Conservation (phyloP, 78 protist species). For the Mastigamoeba balamuthi region DNA sequence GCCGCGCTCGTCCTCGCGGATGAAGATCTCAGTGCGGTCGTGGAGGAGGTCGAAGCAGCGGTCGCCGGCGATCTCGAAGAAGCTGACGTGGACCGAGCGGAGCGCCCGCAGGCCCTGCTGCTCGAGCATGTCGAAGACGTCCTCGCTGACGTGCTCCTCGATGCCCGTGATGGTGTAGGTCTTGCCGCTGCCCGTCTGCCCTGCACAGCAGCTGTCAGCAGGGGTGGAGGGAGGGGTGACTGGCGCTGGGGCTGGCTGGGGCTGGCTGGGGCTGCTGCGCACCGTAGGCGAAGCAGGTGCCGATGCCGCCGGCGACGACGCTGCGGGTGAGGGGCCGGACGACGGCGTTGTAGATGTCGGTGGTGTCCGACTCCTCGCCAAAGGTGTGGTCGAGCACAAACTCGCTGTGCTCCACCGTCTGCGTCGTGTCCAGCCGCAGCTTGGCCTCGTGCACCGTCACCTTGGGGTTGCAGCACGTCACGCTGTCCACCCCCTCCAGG, state of each 20-base stretch:
- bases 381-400: background rate
- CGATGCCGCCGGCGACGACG: background rate
- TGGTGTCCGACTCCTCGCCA: background rate
- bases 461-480: background rate
- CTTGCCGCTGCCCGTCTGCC: conserved; percentile 7
- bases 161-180: conserved; percentile 8
- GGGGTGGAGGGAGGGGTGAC: too few species aligned
- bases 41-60: background rate
- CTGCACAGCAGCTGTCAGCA: background rate
- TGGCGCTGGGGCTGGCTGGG: too few species aligned
- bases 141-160: background rate
- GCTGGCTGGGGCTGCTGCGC: too few species aligned
- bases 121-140: background rate
- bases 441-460: background rate
- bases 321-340: background rate
- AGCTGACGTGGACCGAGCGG: background rate
- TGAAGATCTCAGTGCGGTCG: background rate
- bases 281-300: background rate
- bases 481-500: background rate
- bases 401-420: background rate
- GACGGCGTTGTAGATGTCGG: background rate
- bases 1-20: background rate
- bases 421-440: background rate
- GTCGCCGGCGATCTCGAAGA: background rate
- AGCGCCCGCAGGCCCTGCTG: too few species aligned